Evolutionary conservation across 495 filamentous ascomycete species (phyloP).

Genomic region (Rhypophila decipiens): DNA sequence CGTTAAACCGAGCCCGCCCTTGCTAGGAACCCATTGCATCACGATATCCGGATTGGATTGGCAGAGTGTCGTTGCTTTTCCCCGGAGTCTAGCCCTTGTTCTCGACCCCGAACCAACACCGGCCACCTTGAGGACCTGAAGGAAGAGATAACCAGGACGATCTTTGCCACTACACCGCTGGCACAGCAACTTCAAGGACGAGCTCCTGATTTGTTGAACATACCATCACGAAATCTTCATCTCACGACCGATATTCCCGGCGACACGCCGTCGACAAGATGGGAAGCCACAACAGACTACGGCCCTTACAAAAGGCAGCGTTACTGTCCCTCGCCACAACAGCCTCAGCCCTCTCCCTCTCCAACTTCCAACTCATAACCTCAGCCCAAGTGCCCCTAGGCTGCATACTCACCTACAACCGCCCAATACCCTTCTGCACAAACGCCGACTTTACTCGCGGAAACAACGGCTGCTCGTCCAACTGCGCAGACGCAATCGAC

Average conservation of each 20-base stretch:
- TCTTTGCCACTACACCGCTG: neutral
- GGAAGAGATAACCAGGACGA: neutral
- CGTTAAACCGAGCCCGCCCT: neutral
- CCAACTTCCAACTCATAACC: slow-evolving; percentile 32
- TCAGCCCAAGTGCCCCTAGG: slow-evolving; percentile 26
- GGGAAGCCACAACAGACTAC: slow-evolving; percentile 18
- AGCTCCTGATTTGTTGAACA: neutral
- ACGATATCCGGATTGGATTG: too few relatives aligned
- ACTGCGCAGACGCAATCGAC: slow-evolving; percentile 27
- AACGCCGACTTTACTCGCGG: slow-evolving; percentile 27
- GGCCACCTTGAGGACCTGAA: neutral
- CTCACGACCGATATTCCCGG: neutral
- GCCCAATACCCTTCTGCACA: slow-evolving; percentile 25
- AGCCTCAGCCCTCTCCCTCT: slow-evolving; percentile 31
- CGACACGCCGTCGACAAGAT: slow-evolving; percentile 3
- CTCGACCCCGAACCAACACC: too few relatives aligned
- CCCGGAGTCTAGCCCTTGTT: too few relatives aligned
- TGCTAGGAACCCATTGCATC: too few relatives aligned
- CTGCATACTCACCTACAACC: slow-evolving; percentile 35
- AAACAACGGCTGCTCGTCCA: slow-evolving; percentile 23
- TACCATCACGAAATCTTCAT: neutral
- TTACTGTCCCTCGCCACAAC: slow-evolving; percentile 28
- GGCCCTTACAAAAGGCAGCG: slow-evolving; percentile 12
- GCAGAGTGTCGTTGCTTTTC: too few relatives aligned
- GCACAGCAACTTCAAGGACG: neutral